A percentile compares a stretch with the other conserved stretches of the same genome.
Evolutionary conservation across 805 yeast genomes (phyloP).

Genomic region (Jamesozyma gamospora): DNA sequence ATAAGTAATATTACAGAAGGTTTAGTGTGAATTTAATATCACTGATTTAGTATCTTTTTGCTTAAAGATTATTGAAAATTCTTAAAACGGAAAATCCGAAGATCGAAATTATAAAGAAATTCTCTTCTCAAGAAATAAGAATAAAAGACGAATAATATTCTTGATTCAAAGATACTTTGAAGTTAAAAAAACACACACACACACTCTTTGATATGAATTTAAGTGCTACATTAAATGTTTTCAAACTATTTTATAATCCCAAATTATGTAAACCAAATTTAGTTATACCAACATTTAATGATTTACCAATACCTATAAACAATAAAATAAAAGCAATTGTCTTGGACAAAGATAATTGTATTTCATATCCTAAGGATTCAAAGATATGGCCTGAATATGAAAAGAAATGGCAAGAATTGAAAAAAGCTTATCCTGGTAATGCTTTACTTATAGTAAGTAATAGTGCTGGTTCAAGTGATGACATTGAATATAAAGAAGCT

Average conservation of each 20-base stretch:
- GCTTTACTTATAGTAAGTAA: conserved; percentile 72
- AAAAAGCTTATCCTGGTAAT: conserved; percentile 49
- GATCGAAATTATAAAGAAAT: too few species aligned
- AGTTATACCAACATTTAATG: conserved; percentile 46
- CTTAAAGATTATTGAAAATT: too few species aligned
- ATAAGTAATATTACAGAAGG: too few species aligned
- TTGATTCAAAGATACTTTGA: too few species aligned
- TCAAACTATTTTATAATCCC: conserved; percentile 52
- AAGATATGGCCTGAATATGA: conserved; percentile 68
- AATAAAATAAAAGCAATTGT: conserved; percentile 60
- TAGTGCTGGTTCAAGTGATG: conserved; percentile 87
- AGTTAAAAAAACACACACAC: too few species aligned
- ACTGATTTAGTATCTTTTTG: too few species aligned
- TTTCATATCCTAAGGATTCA: conserved; percentile 74
- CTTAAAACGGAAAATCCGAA: too few species aligned
- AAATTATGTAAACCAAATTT: conserved; percentile 60
- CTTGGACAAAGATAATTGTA: conserved; percentile 90
- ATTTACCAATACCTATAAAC: conserved; percentile 45
- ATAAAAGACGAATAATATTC: too few species aligned
- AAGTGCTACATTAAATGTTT: conserved; percentile 66
- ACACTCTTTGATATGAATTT: conserved; percentile 42
- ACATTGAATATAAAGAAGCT: conserved; percentile 51
- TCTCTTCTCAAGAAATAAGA: too few species aligned
- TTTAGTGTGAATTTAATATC: too few species aligned
- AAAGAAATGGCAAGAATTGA: conserved; percentile 46